Evolutionary conservation across 306 rosid genomes (phyloP), one percentile per base, ranked within the genome.

Genomic region (Inga leiocalycina): DNA sequence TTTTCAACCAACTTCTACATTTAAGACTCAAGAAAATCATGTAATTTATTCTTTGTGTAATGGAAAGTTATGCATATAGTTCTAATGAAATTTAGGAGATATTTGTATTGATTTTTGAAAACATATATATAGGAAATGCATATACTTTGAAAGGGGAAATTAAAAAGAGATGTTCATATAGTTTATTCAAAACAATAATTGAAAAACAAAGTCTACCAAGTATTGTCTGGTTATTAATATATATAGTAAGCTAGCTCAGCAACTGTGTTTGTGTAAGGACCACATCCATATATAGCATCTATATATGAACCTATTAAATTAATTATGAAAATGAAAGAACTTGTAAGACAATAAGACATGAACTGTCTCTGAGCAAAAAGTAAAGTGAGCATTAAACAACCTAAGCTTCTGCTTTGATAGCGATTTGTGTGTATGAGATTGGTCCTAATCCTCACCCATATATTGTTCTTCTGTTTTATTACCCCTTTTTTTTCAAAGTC

Each of bases 321-420:
- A 66, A 82, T 75, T 74, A 80, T 56, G 87, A 79, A 84, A 79
- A 79, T 84, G 84, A 84, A 74, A 44, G 59, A 34, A 8, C 32
- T 30, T 20, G 43, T 37, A 48, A 19, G 52, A 32, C 32, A 35
- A 15, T n/a, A 37, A 27, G 52, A 43, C 43, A 35, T 5, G 20
- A 19, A 19, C n/a, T 32, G 44, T 32, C 79, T 20, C 30, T 14
- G 34, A 48, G n/a, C 57, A 12, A 16, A 75, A 65, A 8, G 71
- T 8, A 69, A 54, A 70, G 59, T 71, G 27, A 34, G 34, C 54
- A 62, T 61, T 61, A 39, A 71, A 79, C 71, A 19, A 11, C 20
- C 5, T 51, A 14, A 17, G 32, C 64, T 73, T 79, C 4, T 43
- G 54, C 71, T 74, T 4, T 24, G 71, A 84, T 49, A 72, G 76